phyloP scores from a whole-genome alignment of 495 filamentous ascomycete species.

The Alectoria sarmentosa region DNA sequence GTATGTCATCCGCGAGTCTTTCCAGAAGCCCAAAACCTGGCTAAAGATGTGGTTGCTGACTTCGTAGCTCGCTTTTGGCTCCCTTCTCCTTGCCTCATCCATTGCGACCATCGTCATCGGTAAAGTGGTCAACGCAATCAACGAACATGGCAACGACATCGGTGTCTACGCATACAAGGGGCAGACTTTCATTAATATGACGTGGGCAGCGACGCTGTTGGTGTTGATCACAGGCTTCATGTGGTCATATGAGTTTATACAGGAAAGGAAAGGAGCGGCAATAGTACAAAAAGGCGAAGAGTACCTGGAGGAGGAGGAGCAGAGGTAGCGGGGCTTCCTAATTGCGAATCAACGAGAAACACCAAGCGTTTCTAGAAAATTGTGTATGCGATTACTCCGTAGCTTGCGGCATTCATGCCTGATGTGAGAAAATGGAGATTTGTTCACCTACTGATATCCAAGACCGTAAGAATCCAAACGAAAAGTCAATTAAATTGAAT shows the following conservation, averaged over 20 bases:
- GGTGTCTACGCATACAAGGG: slow-evolving; percentile 49
- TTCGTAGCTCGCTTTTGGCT: slow-evolving; percentile 39
- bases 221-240: slow-evolving; percentile 39
- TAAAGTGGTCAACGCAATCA: slow-evolving; percentile 50
- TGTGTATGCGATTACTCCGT: neutral
- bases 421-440: neutral
- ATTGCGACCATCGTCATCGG: slow-evolving; percentile 54
- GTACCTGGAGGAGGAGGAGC: neutral
- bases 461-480: neutral
- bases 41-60: neutral
- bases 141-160: slow-evolving; percentile 49
- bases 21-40: neutral
- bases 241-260: slow-evolving; percentile 33
- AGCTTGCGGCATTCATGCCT: slow-evolving; percentile 3
- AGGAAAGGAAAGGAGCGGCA: slow-evolving; percentile 9
- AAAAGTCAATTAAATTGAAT: neutral
- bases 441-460: neutral
- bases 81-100: slow-evolving; percentile 53
- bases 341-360: neutral
- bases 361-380: neutral
- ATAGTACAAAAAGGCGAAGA: neutral
- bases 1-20: slow-evolving; percentile 27
- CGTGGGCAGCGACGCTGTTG: slow-evolving; percentile 49
- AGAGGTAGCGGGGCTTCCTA: neutral
- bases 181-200: slow-evolving; percentile 50